Conservation (phyloP, 106 monocot species). For the Dactylorhiza incarnata region DNA sequence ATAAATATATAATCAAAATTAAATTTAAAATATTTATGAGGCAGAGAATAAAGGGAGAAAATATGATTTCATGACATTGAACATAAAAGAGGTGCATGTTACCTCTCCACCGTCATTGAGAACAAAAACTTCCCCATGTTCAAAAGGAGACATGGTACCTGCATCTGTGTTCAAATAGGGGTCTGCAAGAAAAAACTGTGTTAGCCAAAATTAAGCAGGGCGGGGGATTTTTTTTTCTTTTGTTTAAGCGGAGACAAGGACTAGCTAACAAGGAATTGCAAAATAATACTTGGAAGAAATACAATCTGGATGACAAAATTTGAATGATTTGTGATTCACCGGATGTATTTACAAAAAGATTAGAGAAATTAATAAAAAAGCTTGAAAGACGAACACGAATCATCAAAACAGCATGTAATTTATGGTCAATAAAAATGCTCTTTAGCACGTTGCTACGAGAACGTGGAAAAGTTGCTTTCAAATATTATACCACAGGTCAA, state of each 20-base stretch:
- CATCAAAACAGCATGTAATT: background rate
- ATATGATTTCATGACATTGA: background rate
- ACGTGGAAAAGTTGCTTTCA: background rate
- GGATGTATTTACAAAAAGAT: background rate
- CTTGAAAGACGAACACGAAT: background rate
- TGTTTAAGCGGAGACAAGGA: background rate
- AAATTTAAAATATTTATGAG: background rate
- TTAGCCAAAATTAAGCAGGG: background rate
- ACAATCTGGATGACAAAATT: background rate
- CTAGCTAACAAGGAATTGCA: background rate
- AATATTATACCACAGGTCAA: background rate
- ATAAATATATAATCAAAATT: background rate
- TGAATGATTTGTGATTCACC: background rate
- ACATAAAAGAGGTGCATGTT: background rate
- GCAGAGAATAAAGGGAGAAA: background rate
- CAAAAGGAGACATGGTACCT: conserved; percentile 66
- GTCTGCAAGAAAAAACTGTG: conserved; percentile 24
- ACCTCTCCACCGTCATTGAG: conserved; percentile 72
- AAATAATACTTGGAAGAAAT: background rate
- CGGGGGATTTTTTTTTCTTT: no score
- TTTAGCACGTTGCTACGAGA: background rate
- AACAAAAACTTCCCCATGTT: conserved; percentile 66
- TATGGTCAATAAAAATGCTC: background rate
- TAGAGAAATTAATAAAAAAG: background rate
- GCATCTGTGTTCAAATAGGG: conserved; percentile 64